A percentile compares a stretch with the other conserved stretches of the same genome.
Evolutionary conservation across 495 filamentous ascomycete species (phyloP).

Genomic region (Neurospora tetrasperma): DNA sequence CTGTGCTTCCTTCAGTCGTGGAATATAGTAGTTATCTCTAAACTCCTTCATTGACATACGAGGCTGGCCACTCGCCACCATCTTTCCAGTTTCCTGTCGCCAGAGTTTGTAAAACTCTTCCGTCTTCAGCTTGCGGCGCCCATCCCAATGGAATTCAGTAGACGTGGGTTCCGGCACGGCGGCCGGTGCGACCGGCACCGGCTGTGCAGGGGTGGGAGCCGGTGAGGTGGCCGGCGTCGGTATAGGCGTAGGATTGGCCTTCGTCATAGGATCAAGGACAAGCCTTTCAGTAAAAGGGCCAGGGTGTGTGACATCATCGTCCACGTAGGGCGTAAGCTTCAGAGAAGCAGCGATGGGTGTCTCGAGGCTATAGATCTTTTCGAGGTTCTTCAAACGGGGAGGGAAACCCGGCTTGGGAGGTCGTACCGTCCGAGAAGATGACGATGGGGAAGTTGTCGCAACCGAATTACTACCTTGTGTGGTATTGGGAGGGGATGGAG

Average conservation of each 20-base stretch:
- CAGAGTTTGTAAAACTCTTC: conserved; percentile 14
- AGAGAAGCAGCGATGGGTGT: conserved; percentile 13
- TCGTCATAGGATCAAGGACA: conserved; percentile 5
- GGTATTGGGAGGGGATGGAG: not conserved
- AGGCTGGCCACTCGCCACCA: conserved; percentile 8
- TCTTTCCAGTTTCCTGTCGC: conserved; percentile 10
- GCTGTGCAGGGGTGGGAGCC: not conserved
- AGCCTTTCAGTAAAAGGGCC: conserved; percentile 20
- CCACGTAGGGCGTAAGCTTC: conserved; percentile 15
- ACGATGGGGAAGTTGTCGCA: not conserved
- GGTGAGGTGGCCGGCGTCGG: conserved; percentile 11
- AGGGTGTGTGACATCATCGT: conserved; percentile 15
- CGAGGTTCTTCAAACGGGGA: conserved; percentile 9
- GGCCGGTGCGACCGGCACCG: not conserved
- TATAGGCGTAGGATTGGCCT: conserved; percentile 5
- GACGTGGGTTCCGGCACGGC: not conserved
- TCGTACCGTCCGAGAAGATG: not conserved
- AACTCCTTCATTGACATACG: conserved; percentile 14
- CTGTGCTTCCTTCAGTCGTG: conserved; percentile 10
- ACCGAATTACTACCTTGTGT: not conserved
- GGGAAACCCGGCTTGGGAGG: conserved; percentile 7
- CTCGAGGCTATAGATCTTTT: conserved; percentile 10
- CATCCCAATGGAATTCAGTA: conserved; percentile 13
- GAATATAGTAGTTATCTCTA: conserved; percentile 12
- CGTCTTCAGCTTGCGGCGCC: conserved; percentile 8